phyloP scores from a whole-genome alignment of 768 basidiomycete species.

The Rhodotorula sphaerocarpa region DNA sequence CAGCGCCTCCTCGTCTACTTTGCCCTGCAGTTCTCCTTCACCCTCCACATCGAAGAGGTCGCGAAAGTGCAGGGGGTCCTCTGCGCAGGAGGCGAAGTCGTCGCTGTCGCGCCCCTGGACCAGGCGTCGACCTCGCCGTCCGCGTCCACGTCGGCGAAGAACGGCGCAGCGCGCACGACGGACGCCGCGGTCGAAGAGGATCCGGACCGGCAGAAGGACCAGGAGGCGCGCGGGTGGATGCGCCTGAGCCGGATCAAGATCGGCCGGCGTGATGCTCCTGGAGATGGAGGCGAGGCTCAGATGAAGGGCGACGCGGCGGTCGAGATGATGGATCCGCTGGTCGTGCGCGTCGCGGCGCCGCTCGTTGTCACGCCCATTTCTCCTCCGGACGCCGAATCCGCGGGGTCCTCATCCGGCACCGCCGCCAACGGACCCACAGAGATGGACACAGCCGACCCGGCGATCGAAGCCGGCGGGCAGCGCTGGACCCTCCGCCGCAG shows the following conservation, averaged over 20 bases:
- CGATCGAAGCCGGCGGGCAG: not conserved
- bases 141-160: too few species aligned
- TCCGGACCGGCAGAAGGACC: not conserved
- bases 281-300: not conserved
- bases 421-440: too few species aligned
- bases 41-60: not conserved
- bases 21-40: not conserved
- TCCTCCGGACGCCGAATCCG: too few species aligned
- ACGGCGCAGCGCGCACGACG: too few species aligned
- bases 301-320: conserved; percentile 2
- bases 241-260: not conserved
- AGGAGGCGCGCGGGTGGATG: not conserved
- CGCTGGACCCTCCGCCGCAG: not conserved
- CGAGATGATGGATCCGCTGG: not conserved
- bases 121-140: too few species aligned
- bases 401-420: too few species aligned
- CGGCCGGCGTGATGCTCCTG: not conserved
- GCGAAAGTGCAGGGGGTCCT: not conserved
- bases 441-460: too few species aligned
- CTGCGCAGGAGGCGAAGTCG: not conserved
- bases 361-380: not conserved
- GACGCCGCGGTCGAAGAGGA: too few species aligned
- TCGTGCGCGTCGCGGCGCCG: not conserved
- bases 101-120: not conserved
- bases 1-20: conserved; percentile 3